Percentiles rank a stretch among this genome's conserved stretches.
Evolutionary conservation across 2,329 filamentous ascomycete species (phyloP).

Genomic region (Zasmidium angulare): DNA sequence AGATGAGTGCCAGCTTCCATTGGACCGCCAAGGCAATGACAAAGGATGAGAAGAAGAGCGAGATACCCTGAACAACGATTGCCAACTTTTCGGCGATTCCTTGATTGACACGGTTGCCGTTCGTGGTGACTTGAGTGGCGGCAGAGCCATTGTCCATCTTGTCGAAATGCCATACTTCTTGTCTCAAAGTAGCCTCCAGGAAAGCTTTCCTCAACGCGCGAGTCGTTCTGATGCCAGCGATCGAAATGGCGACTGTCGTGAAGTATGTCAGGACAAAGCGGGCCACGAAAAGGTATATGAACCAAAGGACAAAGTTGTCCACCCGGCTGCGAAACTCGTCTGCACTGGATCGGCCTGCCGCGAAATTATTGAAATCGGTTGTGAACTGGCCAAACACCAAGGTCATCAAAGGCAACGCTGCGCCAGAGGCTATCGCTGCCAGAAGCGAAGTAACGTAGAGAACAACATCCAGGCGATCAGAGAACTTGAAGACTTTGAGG

Average conservation of each 20-base stretch:
- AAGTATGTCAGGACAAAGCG: slow-evolving; percentile 65
- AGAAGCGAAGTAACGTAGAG: slow-evolving; percentile 31
- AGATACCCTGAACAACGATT: slow-evolving; percentile 34
- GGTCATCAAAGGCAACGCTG: slow-evolving; percentile 49
- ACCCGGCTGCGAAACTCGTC: slow-evolving; percentile 23
- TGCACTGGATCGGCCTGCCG: slow-evolving; percentile 14
- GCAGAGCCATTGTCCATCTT: slow-evolving; percentile 53
- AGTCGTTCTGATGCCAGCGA: slow-evolving; percentile 53
- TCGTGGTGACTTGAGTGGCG: slow-evolving; percentile 25
- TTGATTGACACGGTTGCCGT: slow-evolving; percentile 40
- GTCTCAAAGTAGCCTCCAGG: slow-evolving; percentile 61
- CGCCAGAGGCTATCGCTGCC: slow-evolving; percentile 45
- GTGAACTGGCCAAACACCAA: slow-evolving; percentile 55
- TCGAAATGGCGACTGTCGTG: slow-evolving; percentile 42
- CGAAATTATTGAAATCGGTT: slow-evolving; percentile 47
- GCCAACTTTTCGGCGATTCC: slow-evolving; percentile 44
- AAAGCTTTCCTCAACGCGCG: slow-evolving; percentile 59
- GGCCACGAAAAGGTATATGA: slow-evolving; percentile 69
- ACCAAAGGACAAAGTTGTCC: slow-evolving; percentile 57
- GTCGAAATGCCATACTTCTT: slow-evolving; percentile 68
- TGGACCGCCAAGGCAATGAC: slow-evolving; percentile 42
- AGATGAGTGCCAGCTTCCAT: slow-evolving; percentile 49
- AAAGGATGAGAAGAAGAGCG: slow-evolving; percentile 42
- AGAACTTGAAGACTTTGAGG: slow-evolving; percentile 33
- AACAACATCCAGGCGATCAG: slow-evolving; percentile 27